These are phyloP conservation scores for Beauveria sp. DNA, from an alignment of 2,329 filamentous ascomycete genomes.

Conservation along the genomic window DNA sequence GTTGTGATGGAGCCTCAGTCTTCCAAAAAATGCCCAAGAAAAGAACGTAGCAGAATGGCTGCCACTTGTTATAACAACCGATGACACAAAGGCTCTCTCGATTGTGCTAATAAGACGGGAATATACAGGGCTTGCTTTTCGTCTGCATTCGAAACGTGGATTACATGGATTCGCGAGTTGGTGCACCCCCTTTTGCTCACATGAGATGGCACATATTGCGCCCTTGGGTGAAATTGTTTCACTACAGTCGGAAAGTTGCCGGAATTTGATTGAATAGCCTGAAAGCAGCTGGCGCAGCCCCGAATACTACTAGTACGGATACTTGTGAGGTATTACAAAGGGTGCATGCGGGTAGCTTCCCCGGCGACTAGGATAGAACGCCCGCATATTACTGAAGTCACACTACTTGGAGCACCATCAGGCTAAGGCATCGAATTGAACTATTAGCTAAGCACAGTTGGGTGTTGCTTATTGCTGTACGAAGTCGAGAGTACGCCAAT, in stretches of 20 bases:
- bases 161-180: too few relatives aligned
- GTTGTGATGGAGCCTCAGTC: too few relatives aligned
- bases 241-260: neutral
- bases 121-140: too few relatives aligned
- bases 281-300: neutral
- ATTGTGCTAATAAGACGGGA: too few relatives aligned
- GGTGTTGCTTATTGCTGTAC: too few relatives aligned
- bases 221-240: neutral
- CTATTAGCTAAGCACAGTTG: neutral
- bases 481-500: too few relatives aligned
- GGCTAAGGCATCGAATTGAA: neutral
- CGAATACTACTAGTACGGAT: neutral
- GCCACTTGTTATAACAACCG: too few relatives aligned
- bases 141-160: too few relatives aligned
- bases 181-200: neutral
- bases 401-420: neutral
- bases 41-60: too few relatives aligned
- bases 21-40: too few relatives aligned
- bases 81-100: too few relatives aligned
- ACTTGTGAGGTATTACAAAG: neutral
- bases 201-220: neutral
- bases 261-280: neutral
- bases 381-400: neutral
- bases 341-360: constrained; percentile 1
- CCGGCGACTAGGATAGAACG: neutral